phyloP scores from a whole-genome alignment of 257 asterid genomes.

The Salvia miltiorrhiza region DNA sequence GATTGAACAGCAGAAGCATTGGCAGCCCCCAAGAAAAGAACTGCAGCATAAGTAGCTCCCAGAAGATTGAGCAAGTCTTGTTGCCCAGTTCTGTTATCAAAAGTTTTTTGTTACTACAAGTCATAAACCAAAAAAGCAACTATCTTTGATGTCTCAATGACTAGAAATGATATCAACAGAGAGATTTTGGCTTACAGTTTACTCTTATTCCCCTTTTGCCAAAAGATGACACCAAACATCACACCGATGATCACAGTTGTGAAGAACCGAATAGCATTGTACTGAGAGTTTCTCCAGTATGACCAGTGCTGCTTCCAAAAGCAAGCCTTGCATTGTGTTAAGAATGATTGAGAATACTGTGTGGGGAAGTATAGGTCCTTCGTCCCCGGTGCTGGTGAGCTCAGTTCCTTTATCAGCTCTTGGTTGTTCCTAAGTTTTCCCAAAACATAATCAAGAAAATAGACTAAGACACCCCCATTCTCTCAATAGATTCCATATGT shows the following conservation, averaged over 20 bases:
- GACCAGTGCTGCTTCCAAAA: constrained; percentile 50
- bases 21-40: constrained; percentile 75
- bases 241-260: constrained; percentile 30
- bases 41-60: constrained; percentile 86
- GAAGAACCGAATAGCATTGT: constrained; percentile 52
- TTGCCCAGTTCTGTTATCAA: constrained; percentile 43
- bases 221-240: constrained; percentile 62
- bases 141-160: background rate
- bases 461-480: background rate
- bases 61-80: constrained; percentile 72
- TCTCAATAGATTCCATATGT: background rate
- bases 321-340: constrained; percentile 50
- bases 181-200: constrained; percentile 29
- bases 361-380: constrained; percentile 38
- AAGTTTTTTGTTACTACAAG: background rate
- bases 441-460: background rate
- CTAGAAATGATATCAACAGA: background rate
- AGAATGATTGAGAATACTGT: constrained; percentile 42
- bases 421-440: constrained; percentile 30
- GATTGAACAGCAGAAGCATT: constrained; percentile 78
- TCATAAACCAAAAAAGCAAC: background rate
- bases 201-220: constrained; percentile 34
- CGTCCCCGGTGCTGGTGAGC: constrained; percentile 33
- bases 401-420: constrained; percentile 31
- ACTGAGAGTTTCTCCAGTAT: constrained; percentile 53